Base-by-base conservation (phyloP, 2,329 filamentous ascomycete species). In the Diplocarpon rosae region DNA sequence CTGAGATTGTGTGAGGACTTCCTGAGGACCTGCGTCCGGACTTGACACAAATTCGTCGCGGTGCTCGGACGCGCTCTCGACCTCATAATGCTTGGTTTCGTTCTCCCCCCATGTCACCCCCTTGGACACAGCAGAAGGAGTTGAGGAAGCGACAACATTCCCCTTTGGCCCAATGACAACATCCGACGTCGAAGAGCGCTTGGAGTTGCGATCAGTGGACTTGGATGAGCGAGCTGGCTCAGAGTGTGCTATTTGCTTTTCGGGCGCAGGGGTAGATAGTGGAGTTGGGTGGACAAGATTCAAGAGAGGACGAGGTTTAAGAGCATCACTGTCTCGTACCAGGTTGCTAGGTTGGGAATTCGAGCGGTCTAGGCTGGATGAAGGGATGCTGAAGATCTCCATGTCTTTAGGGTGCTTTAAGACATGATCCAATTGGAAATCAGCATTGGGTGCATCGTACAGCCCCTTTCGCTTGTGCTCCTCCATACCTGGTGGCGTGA, bases 81-180 rank as follows among this genome's bases (percentile, higher is more conserved):
- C 69, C 39, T 80, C 74, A 49, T 77, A 83, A 47, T 76, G 73
- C 58, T 80, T 76, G 3, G 73, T 80, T 56, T 78, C 69, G 50
- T 80, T 79, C 48, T 78, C 67, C 10, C 76, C 79, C 78, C 77
- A 83, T 11, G 70, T 78, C 4, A 83, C 78, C 34, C 65, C 70
- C 53, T 80, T 80, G 6, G 73, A 67, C 16, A 64, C 62, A 6
- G 65, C 65, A 28, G 69, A 65, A 17, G 66, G 61, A 41, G 68
- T 65, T n/a, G 65, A 57, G 1, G 62, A 63, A 45, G 67, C 62
- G 10, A 69, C 57, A 30, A 67, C 57, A 41, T 74, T 69, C 10
- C 66, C 66, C 36, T 62, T 65, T 16, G 68, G 58, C 31, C 56
- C 65, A 41, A 66, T 59, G 6, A 65, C 58, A 37, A 68, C 57